phyloP scores from a whole-genome alignment of 108 stramenopile species.

The Nitzschia sp. region DNA sequence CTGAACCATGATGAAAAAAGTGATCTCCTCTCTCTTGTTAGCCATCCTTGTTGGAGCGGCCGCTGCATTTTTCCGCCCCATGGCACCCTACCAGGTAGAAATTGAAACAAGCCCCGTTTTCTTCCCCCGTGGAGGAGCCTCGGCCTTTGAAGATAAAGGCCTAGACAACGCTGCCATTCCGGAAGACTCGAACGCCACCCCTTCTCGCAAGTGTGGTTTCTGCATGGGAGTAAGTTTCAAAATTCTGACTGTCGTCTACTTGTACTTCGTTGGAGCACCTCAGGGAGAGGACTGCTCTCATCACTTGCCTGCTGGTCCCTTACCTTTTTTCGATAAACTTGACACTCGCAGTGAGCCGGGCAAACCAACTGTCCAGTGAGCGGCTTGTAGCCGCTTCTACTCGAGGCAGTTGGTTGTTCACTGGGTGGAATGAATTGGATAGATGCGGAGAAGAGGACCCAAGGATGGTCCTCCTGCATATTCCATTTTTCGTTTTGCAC shows the following conservation, averaged over 20 bases:
- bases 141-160: constrained; percentile 15
- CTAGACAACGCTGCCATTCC: constrained; percentile 52
- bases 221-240: constrained; percentile 57
- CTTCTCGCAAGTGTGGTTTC: constrained; percentile 77
- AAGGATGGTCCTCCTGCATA: constrained; percentile 7
- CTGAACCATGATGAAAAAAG: constrained; percentile 22
- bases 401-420: constrained; percentile 19
- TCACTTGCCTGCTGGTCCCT: too few relatives aligned
- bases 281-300: too few relatives aligned
- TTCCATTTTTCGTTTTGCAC: constrained; percentile 10
- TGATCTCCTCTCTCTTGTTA: constrained; percentile 22
- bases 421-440: constrained; percentile 31
- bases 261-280: too few relatives aligned
- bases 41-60: constrained; percentile 34
- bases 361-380: constrained; percentile 73
- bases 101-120: neutral
- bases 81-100: constrained; percentile 33
- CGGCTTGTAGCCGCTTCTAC: constrained; percentile 31
- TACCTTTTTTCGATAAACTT: constrained; percentile 20
- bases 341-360: constrained; percentile 54
- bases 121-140: constrained; percentile 12
- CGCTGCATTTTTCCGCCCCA: constrained; percentile 43
- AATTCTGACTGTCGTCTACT: too few relatives aligned
- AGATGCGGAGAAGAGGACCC: constrained; percentile 18
- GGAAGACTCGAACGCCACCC: constrained; percentile 51